phyloP scores from a whole-genome alignment of 805 yeast species.

The Ogataea henricii region DNA sequence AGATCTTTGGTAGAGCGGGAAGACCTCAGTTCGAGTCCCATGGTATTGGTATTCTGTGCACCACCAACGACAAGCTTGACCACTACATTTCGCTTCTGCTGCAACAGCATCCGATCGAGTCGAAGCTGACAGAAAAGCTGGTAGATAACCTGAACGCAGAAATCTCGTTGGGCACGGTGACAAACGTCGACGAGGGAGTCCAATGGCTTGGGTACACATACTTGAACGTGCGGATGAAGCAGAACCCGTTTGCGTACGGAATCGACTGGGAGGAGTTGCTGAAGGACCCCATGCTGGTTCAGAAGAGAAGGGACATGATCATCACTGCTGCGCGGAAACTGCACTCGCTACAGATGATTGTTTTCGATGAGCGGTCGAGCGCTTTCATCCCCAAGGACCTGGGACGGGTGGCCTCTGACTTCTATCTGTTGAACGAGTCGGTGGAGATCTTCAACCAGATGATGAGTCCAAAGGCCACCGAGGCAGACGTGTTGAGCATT shows the following conservation, averaged over 20 bases:
- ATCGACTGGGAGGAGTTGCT: constrained; percentile 83
- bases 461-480: constrained; percentile 83
- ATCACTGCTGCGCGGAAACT: constrained; percentile 77
- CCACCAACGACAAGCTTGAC: constrained; percentile 77
- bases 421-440: constrained; percentile 79
- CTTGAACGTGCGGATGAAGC: constrained; percentile 89
- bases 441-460: constrained; percentile 87
- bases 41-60: constrained; percentile 91
- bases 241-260: constrained; percentile 91
- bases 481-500: constrained; percentile 87
- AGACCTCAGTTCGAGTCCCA: constrained; percentile 92
- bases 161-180: constrained; percentile 91
- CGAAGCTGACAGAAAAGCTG: constrained; percentile 70
- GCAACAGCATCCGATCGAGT: constrained; percentile 96
- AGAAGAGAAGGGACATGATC: constrained; percentile 74
- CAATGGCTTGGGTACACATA: constrained; percentile 98
- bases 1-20: constrained; percentile 99
- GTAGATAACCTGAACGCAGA: constrained; percentile 96
- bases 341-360: constrained; percentile 90
- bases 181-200: constrained; percentile 91
- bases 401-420: constrained; percentile 94
- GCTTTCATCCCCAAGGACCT: constrained; percentile 82
- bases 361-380: constrained; percentile 82
- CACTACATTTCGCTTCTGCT: constrained; percentile 87
- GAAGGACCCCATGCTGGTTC: constrained; percentile 78